Evolutionary conservation across 208 protist species (phyloP).

Genomic region (Leishmania martiniquensis): DNA sequence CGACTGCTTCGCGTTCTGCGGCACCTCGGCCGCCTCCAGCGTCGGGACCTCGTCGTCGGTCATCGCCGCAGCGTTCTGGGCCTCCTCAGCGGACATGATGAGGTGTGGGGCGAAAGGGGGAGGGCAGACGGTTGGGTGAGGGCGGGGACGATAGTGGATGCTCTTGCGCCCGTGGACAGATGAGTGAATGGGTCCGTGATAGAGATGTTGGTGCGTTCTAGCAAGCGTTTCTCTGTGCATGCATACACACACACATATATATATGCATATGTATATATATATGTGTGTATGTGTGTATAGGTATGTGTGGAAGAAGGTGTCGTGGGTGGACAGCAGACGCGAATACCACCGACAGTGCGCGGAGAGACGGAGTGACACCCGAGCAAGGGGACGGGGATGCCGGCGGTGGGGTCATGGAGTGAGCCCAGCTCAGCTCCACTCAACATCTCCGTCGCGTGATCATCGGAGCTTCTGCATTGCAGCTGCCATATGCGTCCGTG

Average conservation of each 20-base stretch:
- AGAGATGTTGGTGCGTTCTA: background rate
- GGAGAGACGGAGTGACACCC: background rate
- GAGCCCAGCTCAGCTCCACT: too few species aligned
- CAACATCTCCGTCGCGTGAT: too few species aligned
- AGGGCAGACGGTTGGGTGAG: background rate
- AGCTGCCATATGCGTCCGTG: background rate
- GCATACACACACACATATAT: too few species aligned
- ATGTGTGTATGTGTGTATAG: background rate
- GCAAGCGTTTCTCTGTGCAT: background rate
- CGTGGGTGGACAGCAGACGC: background rate
- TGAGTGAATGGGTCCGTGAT: background rate
- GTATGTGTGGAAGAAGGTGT: too few species aligned
- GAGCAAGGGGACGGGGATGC: background rate
- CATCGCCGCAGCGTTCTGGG: slow-evolving; percentile 57
- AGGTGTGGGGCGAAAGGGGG: background rate
- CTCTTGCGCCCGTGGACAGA: background rate
- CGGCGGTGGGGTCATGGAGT: background rate
- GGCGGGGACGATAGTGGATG: background rate
- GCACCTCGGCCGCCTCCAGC: slow-evolving; percentile 72
- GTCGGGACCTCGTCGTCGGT: slow-evolving; percentile 76
- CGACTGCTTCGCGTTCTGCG: slow-evolving; percentile 73
- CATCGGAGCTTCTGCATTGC: too few species aligned
- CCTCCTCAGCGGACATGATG: slow-evolving; percentile 61
- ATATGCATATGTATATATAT: background rate
- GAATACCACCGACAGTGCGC: background rate